phyloP scores from a whole-genome alignment of 768 basidiomycete species.

The Boletales sp. region DNA sequence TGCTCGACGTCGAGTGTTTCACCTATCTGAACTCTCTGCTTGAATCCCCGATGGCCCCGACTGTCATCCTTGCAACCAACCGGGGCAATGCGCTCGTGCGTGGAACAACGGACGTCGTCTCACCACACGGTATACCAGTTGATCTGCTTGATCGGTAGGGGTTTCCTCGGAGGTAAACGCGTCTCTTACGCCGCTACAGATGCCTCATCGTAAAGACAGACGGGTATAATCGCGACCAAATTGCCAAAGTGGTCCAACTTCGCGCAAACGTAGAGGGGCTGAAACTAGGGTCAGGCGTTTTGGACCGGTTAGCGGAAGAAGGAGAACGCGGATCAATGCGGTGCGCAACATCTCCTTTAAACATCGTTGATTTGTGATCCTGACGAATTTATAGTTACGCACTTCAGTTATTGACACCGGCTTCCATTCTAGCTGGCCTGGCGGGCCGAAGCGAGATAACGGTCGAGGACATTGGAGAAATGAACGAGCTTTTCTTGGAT shows the following conservation, averaged over 20 bases:
- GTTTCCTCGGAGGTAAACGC: background rate
- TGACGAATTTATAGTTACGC: constrained; percentile 59
- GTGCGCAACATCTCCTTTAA: constrained; percentile 37
- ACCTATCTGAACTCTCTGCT: constrained; percentile 95
- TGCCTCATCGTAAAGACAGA: constrained; percentile 96
- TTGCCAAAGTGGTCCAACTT: constrained; percentile 81
- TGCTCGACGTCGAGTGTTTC: constrained; percentile 99
- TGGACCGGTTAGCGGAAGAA: constrained; percentile 77
- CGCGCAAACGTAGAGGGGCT: constrained; percentile 87
- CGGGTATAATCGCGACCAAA: constrained; percentile 76
- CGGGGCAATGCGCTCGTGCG: constrained; percentile 89
- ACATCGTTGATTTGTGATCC: constrained; percentile 7
- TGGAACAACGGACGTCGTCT: constrained; percentile 87
- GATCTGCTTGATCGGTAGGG: constrained; percentile 88
- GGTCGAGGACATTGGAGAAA: constrained; percentile 87
- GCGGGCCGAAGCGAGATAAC: constrained; percentile 79
- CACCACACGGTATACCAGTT: constrained; percentile 91
- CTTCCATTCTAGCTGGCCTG: constrained; percentile 78
- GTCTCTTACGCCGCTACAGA: constrained; percentile 34
- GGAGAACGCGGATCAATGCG: constrained; percentile 80
- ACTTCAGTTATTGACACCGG: constrained; percentile 86
- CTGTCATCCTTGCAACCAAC: constrained; percentile 96
- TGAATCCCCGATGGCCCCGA: constrained; percentile 96
- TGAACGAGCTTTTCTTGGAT: constrained; percentile 93
- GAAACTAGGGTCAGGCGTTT: constrained; percentile 66